phyloP scores from a whole-genome alignment of 1,139 yeast genomes.

The Torulaspora globosa region DNA sequence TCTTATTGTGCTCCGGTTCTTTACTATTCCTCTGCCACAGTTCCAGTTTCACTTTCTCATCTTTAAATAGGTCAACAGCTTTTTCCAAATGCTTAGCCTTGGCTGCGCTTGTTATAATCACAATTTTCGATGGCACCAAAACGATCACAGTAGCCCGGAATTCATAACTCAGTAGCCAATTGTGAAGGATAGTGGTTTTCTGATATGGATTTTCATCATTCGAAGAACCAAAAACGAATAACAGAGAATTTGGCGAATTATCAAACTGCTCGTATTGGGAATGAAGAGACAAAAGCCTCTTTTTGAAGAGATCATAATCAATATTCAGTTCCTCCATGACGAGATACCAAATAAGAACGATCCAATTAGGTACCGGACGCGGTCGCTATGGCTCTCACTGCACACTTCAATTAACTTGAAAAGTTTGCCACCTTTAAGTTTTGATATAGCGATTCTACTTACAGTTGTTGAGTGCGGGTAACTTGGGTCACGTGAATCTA shows the following conservation, averaged over 20 bases:
- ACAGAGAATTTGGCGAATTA: slow-evolving; percentile 50
- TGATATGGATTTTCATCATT: slow-evolving; percentile 89
- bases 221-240: slow-evolving; percentile 74
- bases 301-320: slow-evolving; percentile 42
- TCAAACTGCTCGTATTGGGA: slow-evolving; percentile 38
- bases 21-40: slow-evolving; percentile 72
- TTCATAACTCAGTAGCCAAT: slow-evolving; percentile 92
- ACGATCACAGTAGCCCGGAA: slow-evolving; percentile 84
- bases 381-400: neutral
- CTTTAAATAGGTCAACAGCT: slow-evolving; percentile 29
- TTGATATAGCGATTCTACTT: neutral
- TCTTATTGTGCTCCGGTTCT: slow-evolving; percentile 70
- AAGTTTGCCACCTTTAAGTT: slow-evolving; percentile 5
- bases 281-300: slow-evolving; percentile 37
- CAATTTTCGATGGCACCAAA: slow-evolving; percentile 56
- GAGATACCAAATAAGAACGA: neutral
- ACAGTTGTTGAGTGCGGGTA: slow-evolving; percentile 1
- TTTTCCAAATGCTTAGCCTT: slow-evolving; percentile 71
- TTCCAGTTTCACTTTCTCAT: slow-evolving; percentile 44
- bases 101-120: slow-evolving; percentile 77
- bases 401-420: neutral
- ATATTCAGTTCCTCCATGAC: slow-evolving; percentile 37
- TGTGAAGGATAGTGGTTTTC: slow-evolving; percentile 81
- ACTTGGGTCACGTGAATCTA: slow-evolving; percentile 3
- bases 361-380: neutral